A percentile compares a stretch with the other conserved stretches of the same genome.
Evolutionary conservation across 495 filamentous ascomycete genomes (phyloP).

Genomic region (Penicillium ucsense): DNA sequence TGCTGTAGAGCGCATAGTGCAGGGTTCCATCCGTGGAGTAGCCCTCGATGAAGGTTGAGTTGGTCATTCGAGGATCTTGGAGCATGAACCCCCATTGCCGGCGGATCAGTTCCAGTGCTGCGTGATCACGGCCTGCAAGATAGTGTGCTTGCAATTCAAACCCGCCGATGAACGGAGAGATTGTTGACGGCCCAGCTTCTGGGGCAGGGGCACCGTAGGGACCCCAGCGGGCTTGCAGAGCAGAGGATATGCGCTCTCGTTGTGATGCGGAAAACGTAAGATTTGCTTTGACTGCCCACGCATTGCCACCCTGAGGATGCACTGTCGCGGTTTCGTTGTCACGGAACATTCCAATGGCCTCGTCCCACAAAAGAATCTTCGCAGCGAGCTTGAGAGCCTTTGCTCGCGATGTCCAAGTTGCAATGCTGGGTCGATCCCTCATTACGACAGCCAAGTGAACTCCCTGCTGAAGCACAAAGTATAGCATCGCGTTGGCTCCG

Average conservation of each 20-base stretch:
- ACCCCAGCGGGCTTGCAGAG: conserved; percentile 40
- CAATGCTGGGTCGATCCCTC: conserved; percentile 8
- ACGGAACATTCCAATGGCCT: conserved; percentile 12
- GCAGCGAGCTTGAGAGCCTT: conserved; percentile 17
- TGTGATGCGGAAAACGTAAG: conserved; percentile 16
- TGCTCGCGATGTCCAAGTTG: conserved; percentile 12
- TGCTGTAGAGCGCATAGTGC: conserved; percentile 47
- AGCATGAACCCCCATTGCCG: conserved; percentile 51
- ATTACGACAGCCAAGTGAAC: conserved; percentile 16
- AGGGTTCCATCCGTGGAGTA: conserved; percentile 43
- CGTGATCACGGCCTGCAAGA: conserved; percentile 27
- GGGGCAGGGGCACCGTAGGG: conserved; percentile 45
- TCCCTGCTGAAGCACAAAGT: conserved; percentile 22
- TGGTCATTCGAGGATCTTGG: conserved; percentile 48
- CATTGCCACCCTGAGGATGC: conserved; percentile 41
- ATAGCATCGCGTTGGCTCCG: conserved; percentile 29
- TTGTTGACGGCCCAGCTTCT: conserved; percentile 39
- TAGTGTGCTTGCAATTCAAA: conserved; percentile 50
- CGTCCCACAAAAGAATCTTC: conserved; percentile 27
- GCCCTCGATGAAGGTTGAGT: conserved; percentile 51
- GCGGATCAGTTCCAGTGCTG: conserved; percentile 42
- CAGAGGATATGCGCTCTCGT: conserved; percentile 22
- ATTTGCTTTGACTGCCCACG: conserved; percentile 34
- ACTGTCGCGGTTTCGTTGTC: conserved; percentile 31
- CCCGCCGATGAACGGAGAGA: conserved; percentile 48